phyloP scores from a whole-genome alignment of 805 yeast genomes.

The Brettanomyces nanus region DNA sequence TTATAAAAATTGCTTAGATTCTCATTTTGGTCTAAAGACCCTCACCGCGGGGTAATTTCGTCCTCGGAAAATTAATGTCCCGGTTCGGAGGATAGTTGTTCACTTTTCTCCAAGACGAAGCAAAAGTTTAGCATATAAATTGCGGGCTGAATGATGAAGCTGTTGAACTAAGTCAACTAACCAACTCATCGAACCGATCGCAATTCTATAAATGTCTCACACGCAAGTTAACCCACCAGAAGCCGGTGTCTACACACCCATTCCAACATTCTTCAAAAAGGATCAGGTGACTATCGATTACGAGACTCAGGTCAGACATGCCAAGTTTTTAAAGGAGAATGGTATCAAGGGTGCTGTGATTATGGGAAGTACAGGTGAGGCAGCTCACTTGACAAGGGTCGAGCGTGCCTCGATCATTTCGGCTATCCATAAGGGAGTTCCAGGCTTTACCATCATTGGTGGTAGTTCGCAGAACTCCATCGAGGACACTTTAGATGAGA shows the following conservation, averaged over 20 bases:
- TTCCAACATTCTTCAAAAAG: conserved; percentile 44
- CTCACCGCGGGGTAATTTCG: too few relatives aligned
- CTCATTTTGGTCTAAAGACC: too few relatives aligned
- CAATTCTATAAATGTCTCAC: too few relatives aligned
- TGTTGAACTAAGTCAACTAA: too few relatives aligned
- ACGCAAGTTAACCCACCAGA: conserved; percentile 15
- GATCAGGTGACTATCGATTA: conserved; percentile 33
- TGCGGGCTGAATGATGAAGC: too few relatives aligned
- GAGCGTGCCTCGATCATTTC: conserved; percentile 34
- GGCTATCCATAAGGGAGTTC: conserved; percentile 29
- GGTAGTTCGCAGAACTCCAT: conserved; percentile 42
- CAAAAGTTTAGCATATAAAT: too few relatives aligned
- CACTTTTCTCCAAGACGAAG: too few relatives aligned
- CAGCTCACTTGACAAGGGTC: conserved; percentile 37
- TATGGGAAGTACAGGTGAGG: conserved; percentile 51
- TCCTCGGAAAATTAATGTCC: too few relatives aligned
- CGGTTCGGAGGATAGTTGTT: too few relatives aligned
- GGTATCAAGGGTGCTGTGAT: conserved; percentile 43
- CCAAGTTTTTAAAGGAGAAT: conserved; percentile 31
- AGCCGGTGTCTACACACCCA: conserved; percentile 44
- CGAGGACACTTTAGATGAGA: conserved; percentile 36
- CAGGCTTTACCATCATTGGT: conserved; percentile 35
- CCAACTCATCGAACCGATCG: too few relatives aligned
- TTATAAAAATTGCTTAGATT: too few relatives aligned
- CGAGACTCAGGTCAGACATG: conserved; percentile 38